Base-by-base conservation (phyloP, 2,329 filamentous ascomycete genomes). In the Fusarium tjaetaba region DNA sequence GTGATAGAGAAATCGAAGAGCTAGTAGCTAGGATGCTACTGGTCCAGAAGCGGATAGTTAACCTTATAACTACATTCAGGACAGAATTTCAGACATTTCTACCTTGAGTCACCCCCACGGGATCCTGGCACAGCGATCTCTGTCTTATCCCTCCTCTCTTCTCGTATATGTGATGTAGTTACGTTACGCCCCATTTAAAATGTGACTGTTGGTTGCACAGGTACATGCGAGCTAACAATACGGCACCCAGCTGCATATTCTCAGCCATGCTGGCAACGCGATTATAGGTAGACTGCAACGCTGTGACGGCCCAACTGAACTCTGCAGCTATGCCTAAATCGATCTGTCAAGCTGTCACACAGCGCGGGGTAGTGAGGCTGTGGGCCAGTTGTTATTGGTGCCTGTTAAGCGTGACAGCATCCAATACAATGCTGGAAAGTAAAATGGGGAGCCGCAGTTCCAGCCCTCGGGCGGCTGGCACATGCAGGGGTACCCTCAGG, bases 141-240 rank as follows among this genome's bases (percentile, higher is more conserved):
- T 5, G 24, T 10, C 8, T 46, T 28, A 14, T 15, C 24, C 0
- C 24, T 7, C 8, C 24, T 15, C 24, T 20, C 13, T 28, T 22
- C 24, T 26, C 13, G 4, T 22, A 46, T 0, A 2, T 5, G 43
- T 22, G 18, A 7, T 5, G 20, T 5, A 46, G 1, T 22, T 46
- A 46, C 18, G 18, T 15, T 10, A 28, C 0, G 18, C 18, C 5
- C 9, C 26, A 22, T 15, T 22, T 11, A 22, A n/a, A 28, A 22
- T 7, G 13, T 46, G 18, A 28, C 43, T 46, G 18, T 46, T 46
- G 24, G 26, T 28, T 28, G 43, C 43, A 22, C 43, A 46, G 26
- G 11, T 28, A 22, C 43, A 45, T 26, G n/a, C 15, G n/a, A 16
- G 4, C 42, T 6, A 20, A 9, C 16, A 26, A 26, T 1, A 14